These are phyloP conservation scores for Citrullus amarus DNA, from an alignment of 306 rosid genomes.

Conservation along the genomic window DNA sequence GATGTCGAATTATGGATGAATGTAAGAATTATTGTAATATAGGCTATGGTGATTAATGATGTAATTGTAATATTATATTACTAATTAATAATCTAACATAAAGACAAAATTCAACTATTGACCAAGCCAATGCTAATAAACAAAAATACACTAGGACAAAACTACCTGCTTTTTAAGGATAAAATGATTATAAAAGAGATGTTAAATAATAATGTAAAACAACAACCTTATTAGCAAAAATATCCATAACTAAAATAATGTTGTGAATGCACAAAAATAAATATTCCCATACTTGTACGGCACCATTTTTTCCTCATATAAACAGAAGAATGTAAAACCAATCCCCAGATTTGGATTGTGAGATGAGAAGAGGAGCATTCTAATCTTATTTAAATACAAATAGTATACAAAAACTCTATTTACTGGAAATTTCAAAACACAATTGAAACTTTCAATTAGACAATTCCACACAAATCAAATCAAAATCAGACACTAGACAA, in stretches of 20 bases:
- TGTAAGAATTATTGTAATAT: too few species aligned
- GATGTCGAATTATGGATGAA: too few species aligned
- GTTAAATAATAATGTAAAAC: neutral
- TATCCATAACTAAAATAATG: neutral
- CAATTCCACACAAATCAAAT: neutral
- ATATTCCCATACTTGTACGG: neutral
- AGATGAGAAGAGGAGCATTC: neutral
- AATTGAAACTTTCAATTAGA: neutral
- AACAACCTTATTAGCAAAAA: neutral
- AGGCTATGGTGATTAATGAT: neutral
- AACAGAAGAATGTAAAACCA: neutral
- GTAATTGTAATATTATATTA: neutral
- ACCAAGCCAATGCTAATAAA: neutral
- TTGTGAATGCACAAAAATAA: neutral
- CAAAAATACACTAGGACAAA: neutral
- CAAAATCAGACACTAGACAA: neutral
- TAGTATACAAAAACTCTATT: neutral
- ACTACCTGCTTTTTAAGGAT: neutral
- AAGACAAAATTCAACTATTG: neutral
- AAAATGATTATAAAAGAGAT: slow-evolving; percentile 1
- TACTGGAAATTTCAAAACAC: neutral
- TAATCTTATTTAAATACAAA: neutral
- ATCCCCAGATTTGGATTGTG: neutral
- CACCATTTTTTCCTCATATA: neutral
- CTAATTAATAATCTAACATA: neutral